Percentiles rank a stretch among this genome's conserved stretches.
phyloP scores from a whole-genome alignment of 306 rosid genomes.

The Cucurbita maxima region DNA sequence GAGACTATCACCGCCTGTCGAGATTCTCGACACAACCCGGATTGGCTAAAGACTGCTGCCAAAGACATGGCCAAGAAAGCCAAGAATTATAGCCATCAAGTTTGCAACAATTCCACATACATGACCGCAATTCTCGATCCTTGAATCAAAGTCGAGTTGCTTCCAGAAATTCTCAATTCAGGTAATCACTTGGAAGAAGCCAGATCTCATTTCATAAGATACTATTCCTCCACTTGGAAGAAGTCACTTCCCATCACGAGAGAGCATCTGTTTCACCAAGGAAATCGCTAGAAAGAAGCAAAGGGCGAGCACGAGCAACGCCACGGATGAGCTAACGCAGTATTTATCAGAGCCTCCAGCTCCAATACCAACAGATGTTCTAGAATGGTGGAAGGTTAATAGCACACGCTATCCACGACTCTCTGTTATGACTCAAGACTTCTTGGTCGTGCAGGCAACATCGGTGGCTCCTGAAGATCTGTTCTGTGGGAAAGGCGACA shows the following conservation, averaged over 20 bases:
- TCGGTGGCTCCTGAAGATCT: slow-evolving; percentile 76
- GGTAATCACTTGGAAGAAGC: slow-evolving; percentile 70
- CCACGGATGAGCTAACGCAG: slow-evolving; percentile 91
- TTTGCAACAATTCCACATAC: slow-evolving; percentile 73
- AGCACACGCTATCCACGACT: slow-evolving; percentile 73
- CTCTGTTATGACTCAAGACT: slow-evolving; percentile 88
- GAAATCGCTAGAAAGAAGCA: slow-evolving; percentile 93
- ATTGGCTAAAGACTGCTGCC: slow-evolving; percentile 75
- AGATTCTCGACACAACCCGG: slow-evolving; percentile 67
- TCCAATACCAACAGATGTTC: slow-evolving; percentile 71
- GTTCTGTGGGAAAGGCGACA: slow-evolving; percentile 74
- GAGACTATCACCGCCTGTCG: slow-evolving; percentile 64
- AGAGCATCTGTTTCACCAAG: slow-evolving; percentile 81
- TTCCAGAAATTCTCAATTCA: slow-evolving; percentile 68
- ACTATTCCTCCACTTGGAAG: slow-evolving; percentile 50
- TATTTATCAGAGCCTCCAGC: slow-evolving; percentile 84
- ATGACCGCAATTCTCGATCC: slow-evolving; percentile 95
- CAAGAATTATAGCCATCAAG: slow-evolving; percentile 48
- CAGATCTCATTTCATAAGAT: slow-evolving; percentile 61
- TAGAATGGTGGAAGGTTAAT: slow-evolving; percentile 96
- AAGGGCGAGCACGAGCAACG: slow-evolving; percentile 49
- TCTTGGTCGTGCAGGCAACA: slow-evolving; percentile 79
- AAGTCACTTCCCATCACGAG: slow-evolving; percentile 61
- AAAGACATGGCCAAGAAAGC: slow-evolving; percentile 87
- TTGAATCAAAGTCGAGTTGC: slow-evolving; percentile 79